A percentile compares a stretch with the other conserved stretches of the same genome.
These are phyloP conservation scores for Dryas drummondii DNA, from an alignment of 306 rosid genomes.

Conservation along the genomic window DNA sequence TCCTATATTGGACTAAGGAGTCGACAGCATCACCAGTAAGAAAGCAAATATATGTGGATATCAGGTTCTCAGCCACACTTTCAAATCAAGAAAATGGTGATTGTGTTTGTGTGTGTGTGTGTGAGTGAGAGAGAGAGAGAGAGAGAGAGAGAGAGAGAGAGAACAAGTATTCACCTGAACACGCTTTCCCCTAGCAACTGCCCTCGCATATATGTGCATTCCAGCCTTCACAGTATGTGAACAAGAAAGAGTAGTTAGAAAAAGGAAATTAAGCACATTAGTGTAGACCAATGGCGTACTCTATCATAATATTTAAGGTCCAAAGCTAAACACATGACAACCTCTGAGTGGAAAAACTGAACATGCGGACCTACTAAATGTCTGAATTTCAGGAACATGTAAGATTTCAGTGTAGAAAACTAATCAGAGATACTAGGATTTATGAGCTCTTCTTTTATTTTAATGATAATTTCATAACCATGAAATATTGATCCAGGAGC, in stretches of 20 bases:
- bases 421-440: neutral
- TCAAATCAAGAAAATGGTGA: neutral
- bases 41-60: neutral
- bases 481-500: neutral
- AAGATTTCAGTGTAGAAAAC: slow-evolving; percentile 2
- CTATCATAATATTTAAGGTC: neutral
- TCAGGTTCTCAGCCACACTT: neutral
- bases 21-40: slow-evolving; percentile 32
- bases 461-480: neutral
- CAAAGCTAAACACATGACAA: neutral
- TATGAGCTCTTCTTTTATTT: neutral
- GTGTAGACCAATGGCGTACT: slow-evolving; percentile 5
- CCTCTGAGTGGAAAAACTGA: neutral
- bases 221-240: slow-evolving; percentile 51
- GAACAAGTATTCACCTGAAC: slow-evolving; percentile 52
- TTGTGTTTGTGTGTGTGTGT: neutral
- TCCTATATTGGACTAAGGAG: slow-evolving; percentile 53
- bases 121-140: neutral
- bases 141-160: slow-evolving; percentile 9
- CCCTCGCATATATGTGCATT: slow-evolving; percentile 57
- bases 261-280: slow-evolving; percentile 13
- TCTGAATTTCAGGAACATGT: neutral
- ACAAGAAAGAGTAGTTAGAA: slow-evolving; percentile 10
- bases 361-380: neutral
- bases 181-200: slow-evolving; percentile 66